These are phyloP conservation scores for Cenchrus americanus DNA, from an alignment of 176 grass and related monocot species.

Conservation along the genomic window DNA sequence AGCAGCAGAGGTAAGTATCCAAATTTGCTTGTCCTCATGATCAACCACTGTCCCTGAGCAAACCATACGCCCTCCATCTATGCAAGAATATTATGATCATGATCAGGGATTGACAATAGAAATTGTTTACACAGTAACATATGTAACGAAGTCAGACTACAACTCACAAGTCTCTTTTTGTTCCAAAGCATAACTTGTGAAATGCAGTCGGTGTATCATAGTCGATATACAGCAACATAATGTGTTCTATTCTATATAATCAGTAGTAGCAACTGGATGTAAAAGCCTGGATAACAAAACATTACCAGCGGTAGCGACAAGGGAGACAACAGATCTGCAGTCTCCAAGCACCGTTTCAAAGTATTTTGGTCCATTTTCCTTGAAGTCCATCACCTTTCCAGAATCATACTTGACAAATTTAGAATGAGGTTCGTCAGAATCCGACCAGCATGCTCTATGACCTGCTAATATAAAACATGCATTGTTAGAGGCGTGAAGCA, in stretches of 20 bases:
- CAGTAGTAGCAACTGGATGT: neutral
- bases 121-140: neutral
- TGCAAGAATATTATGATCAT: conserved; percentile 6
- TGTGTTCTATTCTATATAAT: neutral
- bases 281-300: neutral
- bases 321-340: conserved; percentile 18
- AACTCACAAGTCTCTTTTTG: neutral
- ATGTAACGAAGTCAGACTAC: neutral
- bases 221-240: neutral
- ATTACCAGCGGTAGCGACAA: neutral
- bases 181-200: neutral
- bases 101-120: neutral
- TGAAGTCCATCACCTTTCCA: neutral
- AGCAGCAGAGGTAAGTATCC: conserved; percentile 32
- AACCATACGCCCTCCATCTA: neutral
- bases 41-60: conserved; percentile 16
- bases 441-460: neutral
- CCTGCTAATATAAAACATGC: neutral
- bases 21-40: neutral
- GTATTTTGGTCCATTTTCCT: too few relatives aligned
- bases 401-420: conserved; percentile 10
- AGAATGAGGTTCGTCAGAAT: neutral
- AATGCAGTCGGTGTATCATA: neutral
- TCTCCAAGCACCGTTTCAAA: neutral
- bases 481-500: neutral